These are phyloP conservation scores for Vigna trinervia DNA, from an alignment of 306 rosid species.

Conservation along the genomic window DNA sequence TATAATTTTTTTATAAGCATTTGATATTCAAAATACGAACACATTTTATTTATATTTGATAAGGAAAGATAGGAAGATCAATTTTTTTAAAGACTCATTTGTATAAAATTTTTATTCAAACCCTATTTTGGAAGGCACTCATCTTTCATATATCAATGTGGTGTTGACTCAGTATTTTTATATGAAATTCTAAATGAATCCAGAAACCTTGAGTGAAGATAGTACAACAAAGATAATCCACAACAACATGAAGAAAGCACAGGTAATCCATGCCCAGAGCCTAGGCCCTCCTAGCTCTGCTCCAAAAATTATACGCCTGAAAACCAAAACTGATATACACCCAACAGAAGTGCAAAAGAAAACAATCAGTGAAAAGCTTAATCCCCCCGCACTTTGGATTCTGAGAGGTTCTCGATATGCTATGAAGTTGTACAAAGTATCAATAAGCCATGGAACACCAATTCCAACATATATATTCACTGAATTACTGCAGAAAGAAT, in stretches of 20 bases:
- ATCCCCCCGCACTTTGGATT: slow-evolving; percentile 78
- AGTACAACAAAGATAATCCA: slow-evolving; percentile 83
- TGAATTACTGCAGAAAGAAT: slow-evolving; percentile 69
- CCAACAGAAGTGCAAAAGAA: slow-evolving; percentile 85
- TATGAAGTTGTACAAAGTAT: slow-evolving; percentile 77
- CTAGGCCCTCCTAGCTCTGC: slow-evolving; percentile 97
- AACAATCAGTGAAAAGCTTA: slow-evolving; percentile 84
- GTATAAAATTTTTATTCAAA: too few relatives aligned
- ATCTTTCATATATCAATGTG: too few relatives aligned
- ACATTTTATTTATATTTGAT: too few relatives aligned
- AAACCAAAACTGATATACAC: slow-evolving; percentile 76
- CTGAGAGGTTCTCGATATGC: slow-evolving; percentile 74
- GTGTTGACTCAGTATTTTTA: too few relatives aligned
- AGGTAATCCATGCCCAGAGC: slow-evolving; percentile 92
- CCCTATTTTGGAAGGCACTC: too few relatives aligned
- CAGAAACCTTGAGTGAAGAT: slow-evolving; percentile 82
- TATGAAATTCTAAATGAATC: slow-evolving; percentile 60
- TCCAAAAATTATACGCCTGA: slow-evolving; percentile 78
- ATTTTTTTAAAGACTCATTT: too few relatives aligned
- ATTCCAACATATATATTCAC: slow-evolving; percentile 96
- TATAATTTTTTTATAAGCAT: too few relatives aligned
- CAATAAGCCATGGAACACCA: slow-evolving; percentile 94
- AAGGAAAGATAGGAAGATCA: too few relatives aligned
- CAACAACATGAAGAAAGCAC: slow-evolving; percentile 68
- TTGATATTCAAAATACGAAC: too few relatives aligned